Evolutionary conservation across 805 yeast species (phyloP).

Genomic region (Pichia thaimueangensis): DNA sequence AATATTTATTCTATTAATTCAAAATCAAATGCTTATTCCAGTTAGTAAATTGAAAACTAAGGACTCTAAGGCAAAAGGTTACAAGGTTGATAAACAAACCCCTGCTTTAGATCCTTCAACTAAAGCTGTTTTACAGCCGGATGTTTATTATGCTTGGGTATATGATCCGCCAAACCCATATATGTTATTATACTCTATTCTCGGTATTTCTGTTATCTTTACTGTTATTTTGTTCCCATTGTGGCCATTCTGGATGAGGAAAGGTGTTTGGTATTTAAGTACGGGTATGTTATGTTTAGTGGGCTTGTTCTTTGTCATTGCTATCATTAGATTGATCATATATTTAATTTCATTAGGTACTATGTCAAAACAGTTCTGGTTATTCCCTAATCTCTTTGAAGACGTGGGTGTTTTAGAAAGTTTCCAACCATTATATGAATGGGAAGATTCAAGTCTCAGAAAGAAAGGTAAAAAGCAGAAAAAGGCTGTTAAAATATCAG

Average conservation of each 20-base stretch:
- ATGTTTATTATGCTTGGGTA: constrained; percentile 79
- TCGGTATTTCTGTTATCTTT: constrained; percentile 60
- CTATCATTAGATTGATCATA: constrained; percentile 71
- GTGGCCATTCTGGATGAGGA: constrained; percentile 89
- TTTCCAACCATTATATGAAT: constrained; percentile 83
- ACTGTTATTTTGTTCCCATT: constrained; percentile 76
- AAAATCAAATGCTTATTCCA: constrained; percentile 68
- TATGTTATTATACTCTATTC: constrained; percentile 54
- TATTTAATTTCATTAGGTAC: constrained; percentile 53
- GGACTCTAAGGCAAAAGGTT: constrained; percentile 54
- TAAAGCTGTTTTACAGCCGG: constrained; percentile 55
- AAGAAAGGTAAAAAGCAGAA: constrained; percentile 15
- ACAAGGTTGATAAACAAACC: constrained; percentile 52
- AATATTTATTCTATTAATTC: constrained; percentile 61
- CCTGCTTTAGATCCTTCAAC: constrained; percentile 55
- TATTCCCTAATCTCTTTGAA: constrained; percentile 91
- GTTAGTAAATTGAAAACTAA: constrained; percentile 65
- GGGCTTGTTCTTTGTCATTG: constrained; percentile 67
- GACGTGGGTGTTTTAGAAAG: constrained; percentile 93
- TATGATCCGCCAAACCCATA: constrained; percentile 67
- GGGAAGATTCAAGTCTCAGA: constrained; percentile 40
- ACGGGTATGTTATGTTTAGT: constrained; percentile 69
- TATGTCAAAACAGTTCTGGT: constrained; percentile 78
- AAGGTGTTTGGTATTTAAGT: constrained; percentile 86
- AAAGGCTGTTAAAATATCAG: constrained; percentile 4